A percentile compares a stretch with the other conserved stretches of the same genome.
phyloP scores from a whole-genome alignment of 768 basidiomycete genomes.

The Xerocomellus intermedius region DNA sequence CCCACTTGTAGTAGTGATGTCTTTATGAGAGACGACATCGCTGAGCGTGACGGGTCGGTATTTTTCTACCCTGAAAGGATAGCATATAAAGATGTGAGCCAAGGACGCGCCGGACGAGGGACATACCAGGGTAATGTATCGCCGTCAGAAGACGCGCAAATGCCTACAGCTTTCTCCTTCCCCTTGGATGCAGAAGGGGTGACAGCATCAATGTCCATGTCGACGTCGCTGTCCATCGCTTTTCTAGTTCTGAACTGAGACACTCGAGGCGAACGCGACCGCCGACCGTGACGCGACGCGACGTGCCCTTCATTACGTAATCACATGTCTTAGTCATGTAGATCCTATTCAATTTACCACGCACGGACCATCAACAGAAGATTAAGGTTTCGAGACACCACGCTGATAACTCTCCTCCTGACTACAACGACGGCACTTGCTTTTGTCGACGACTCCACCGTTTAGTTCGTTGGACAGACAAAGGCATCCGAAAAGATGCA shows the following conservation, averaged over 20 bases:
- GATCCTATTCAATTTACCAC: slow-evolving; percentile 14
- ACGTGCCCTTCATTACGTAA: slow-evolving; percentile 11
- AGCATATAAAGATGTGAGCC: neutral
- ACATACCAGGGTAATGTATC: slow-evolving; percentile 85
- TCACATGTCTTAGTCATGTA: slow-evolving; percentile 13
- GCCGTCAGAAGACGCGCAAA: slow-evolving; percentile 40
- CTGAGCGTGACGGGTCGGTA: slow-evolving; percentile 88
- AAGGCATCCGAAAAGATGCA: slow-evolving; percentile 82
- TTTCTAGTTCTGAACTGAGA: neutral
- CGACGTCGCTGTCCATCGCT: slow-evolving; percentile 57
- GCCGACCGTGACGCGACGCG: slow-evolving; percentile 20
- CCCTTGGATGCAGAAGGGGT: slow-evolving; percentile 47
- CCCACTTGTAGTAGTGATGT: slow-evolving; percentile 90
- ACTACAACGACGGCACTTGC: slow-evolving; percentile 50
- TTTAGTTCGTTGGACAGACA: slow-evolving; percentile 87
- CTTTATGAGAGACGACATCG: slow-evolving; percentile 96
- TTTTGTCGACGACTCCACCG: slow-evolving; percentile 95
- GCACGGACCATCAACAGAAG: slow-evolving; percentile 46
- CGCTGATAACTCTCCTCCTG: slow-evolving; percentile 16
- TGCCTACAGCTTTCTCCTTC: slow-evolving; percentile 63
- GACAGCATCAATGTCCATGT: slow-evolving; percentile 44
- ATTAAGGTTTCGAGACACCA: slow-evolving; percentile 28
- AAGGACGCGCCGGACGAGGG: neutral
- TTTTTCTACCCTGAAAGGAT: slow-evolving; percentile 84
- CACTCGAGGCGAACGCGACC: neutral